A percentile compares a stretch with the other conserved stretches of the same genome.
Conservation (phyloP, 208 protist species). For the Wallacemonas sp. region DNA sequence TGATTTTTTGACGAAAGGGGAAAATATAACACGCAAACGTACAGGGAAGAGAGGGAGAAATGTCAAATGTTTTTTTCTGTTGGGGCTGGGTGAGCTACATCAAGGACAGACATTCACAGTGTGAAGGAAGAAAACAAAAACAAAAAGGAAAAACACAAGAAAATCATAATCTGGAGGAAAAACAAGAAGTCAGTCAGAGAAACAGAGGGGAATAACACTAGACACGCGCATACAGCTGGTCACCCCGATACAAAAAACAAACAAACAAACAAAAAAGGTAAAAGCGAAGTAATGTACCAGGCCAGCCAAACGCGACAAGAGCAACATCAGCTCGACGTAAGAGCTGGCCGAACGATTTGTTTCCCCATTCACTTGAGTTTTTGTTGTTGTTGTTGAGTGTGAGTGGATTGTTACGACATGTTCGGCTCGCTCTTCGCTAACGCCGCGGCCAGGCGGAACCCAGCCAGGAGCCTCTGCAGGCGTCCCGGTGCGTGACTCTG, state of each 20-base stretch:
- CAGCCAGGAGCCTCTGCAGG: not conserved
- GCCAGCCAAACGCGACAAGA: too few relatives aligned
- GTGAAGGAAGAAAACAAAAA: constrained; percentile 1
- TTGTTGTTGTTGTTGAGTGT: not conserved
- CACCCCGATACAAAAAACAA: not conserved
- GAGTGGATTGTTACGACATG: not conserved
- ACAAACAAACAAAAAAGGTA: too few relatives aligned
- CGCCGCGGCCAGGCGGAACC: constrained; percentile 14
- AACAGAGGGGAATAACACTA: not conserved
- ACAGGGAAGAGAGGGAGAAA: not conserved
- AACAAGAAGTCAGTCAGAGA: not conserved
- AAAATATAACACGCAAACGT: not conserved
- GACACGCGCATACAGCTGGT: too few relatives aligned
- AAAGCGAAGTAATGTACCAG: too few relatives aligned
- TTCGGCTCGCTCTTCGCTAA: constrained; percentile 13
- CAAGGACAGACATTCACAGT: too few relatives aligned
- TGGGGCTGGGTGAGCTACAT: too few relatives aligned
- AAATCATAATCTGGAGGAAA: not conserved
- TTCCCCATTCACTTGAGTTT: too few relatives aligned
- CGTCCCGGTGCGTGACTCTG: not conserved
- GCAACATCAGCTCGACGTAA: too few relatives aligned
- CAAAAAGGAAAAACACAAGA: not conserved
- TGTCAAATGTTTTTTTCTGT: too few relatives aligned
- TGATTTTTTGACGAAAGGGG: too few relatives aligned
- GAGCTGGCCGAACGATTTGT: too few relatives aligned